Conservation (phyloP, 768 basidiomycete species). For the Porpolomopsis calyptriformis region DNA sequence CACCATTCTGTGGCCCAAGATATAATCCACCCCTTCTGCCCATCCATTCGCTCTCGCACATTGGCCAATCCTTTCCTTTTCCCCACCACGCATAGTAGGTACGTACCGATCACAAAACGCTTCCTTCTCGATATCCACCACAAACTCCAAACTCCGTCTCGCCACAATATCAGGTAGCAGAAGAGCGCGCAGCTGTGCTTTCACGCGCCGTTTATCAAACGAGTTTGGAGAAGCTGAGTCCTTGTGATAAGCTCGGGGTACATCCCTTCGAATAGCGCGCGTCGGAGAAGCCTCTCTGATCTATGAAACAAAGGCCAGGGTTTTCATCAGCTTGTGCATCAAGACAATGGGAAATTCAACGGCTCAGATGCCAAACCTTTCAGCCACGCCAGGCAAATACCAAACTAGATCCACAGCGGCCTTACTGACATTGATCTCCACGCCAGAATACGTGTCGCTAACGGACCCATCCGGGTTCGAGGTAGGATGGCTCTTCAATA, state of each 20-base stretch:
- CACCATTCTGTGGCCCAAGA: slow-evolving; percentile 52
- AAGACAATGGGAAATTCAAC: too few species aligned
- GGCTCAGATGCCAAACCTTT: slow-evolving; percentile 88
- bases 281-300: slow-evolving; percentile 72
- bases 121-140: slow-evolving; percentile 47
- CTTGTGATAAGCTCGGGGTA: slow-evolving; percentile 91
- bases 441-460: slow-evolving; percentile 54
- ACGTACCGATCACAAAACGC: slow-evolving; percentile 74
- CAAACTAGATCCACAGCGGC: slow-evolving; percentile 96
- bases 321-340: too few species aligned
- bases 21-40: slow-evolving; percentile 65
- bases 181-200: slow-evolving; percentile 65
- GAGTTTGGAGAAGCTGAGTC: slow-evolving; percentile 81
- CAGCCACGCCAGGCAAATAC: slow-evolving; percentile 89
- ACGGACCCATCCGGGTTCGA: slow-evolving; percentile 52
- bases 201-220: slow-evolving; percentile 83
- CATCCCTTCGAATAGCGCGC: slow-evolving; percentile 94
- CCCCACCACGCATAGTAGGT: slow-evolving; percentile 61
- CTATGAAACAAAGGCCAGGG: slow-evolving; percentile 26
- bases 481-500: slow-evolving; percentile 56
- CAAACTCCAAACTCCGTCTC: slow-evolving; percentile 54
- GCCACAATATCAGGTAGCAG: slow-evolving; percentile 65
- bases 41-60: slow-evolving; percentile 71
- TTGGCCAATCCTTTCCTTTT: slow-evolving; percentile 56
- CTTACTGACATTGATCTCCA: slow-evolving; percentile 84